Evolutionary conservation across 306 rosid species (phyloP), one percentile per base, ranked within the genome.

Genomic region (Gastrolobium villosum): DNA sequence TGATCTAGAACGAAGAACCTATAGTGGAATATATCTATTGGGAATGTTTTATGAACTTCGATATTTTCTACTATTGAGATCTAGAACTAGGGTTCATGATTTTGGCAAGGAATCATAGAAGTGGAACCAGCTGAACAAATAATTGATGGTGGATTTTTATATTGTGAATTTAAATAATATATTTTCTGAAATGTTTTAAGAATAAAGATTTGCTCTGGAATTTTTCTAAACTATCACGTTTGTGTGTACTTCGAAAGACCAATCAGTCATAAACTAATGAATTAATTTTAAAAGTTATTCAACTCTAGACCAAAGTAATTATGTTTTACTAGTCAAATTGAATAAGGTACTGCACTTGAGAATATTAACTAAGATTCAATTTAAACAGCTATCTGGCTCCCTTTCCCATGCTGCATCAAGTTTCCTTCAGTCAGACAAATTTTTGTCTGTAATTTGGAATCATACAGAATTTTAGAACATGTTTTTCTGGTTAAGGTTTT

Each of bases 401-500:
- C 26, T 28, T 50, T 50, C 14, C 50, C 6, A 1, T 55, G 65
- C 76, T 69, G 44, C 71, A 4, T 69, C 20, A 41, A 43, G 53
- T 57, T 7, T 72, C 67, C 70, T 45, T 48, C 32, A 10, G 32
- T 81, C 30, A 44, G 52, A 44, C 41, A 45, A n/a, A 5, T 61
- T 48, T 31, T 64, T 65, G 40, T 31, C 45, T 45, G 50, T 49
- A 30, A 57, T 76, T 50, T 70, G 74, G 41, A 31, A 30, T 57
- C 20, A 60, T 20, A 46, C 31, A 70, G 68, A 68, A 59, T 11
- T 52, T 35, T 44, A 11, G 50, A 62, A 64, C 34, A 26, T 57
- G 44, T 14, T 55, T n/a, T 6, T 37, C 48, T 82, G 15, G 49
- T 77, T 46, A 60, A 41, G 75, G 59, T 65, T 82, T 46, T 72